Evolutionary conservation across 306 rosid species (phyloP).

Genomic region (Vigna hirtella): DNA sequence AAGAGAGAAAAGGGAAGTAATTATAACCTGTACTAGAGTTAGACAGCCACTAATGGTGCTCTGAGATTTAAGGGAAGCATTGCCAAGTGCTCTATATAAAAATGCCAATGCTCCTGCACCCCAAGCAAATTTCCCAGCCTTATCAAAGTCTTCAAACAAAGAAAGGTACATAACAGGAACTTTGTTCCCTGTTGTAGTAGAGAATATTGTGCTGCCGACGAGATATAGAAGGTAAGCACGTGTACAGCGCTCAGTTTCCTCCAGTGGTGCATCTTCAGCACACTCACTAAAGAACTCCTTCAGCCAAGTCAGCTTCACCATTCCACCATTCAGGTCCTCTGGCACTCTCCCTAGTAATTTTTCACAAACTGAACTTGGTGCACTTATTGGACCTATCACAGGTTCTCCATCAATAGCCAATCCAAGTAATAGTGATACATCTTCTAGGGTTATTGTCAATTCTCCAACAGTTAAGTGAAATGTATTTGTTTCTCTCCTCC

Average conservation of each 20-base stretch:
- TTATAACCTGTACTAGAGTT: constrained; percentile 77
- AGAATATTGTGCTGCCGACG: constrained; percentile 88
- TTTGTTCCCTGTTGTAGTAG: constrained; percentile 94
- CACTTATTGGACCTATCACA: constrained; percentile 72
- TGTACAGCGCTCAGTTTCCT: constrained; percentile 66
- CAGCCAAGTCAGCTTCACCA: constrained; percentile 95
- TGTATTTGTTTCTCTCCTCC: constrained; percentile 98
- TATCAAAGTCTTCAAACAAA: constrained; percentile 76
- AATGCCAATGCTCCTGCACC: constrained; percentile 96
- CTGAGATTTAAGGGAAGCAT: constrained; percentile 86
- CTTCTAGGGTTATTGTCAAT: constrained; percentile 90
- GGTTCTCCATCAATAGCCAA: constrained; percentile 85
- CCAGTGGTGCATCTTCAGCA: constrained; percentile 71
- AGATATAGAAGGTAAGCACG: constrained; percentile 91
- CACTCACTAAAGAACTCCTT: constrained; percentile 84
- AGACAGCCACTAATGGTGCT: constrained; percentile 89
- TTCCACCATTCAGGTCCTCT: constrained; percentile 88
- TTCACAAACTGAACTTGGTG: constrained; percentile 77
- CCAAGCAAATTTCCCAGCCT: constrained; percentile 83
- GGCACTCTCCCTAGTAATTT: constrained; percentile 82
- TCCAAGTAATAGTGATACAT: constrained; percentile 87
- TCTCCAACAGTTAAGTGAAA: constrained; percentile 91
- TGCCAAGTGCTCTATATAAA: constrained; percentile 88
- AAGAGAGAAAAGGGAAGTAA: constrained; percentile 28
- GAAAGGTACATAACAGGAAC: constrained; percentile 87